phyloP scores from a whole-genome alignment of 2,329 filamentous ascomycete species.

The Xylaria sp. region DNA sequence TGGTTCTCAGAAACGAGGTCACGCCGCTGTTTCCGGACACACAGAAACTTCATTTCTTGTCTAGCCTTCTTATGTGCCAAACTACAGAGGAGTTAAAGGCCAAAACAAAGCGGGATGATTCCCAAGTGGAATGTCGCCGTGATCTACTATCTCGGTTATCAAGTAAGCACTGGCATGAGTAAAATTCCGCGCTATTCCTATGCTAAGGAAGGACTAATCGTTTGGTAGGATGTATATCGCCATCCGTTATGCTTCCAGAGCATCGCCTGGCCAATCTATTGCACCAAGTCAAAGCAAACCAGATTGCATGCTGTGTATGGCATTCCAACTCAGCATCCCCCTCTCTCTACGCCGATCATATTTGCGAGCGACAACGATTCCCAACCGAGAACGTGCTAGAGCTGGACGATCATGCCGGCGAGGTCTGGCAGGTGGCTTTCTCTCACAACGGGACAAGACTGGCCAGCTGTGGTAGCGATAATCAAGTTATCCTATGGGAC shows the following conservation, averaged over 20 bases:
- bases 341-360: constrained; percentile 87
- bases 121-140: constrained; percentile 72
- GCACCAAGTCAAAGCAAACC: constrained; percentile 79
- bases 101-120: constrained; percentile 85
- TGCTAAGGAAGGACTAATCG: not conserved
- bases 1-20: constrained; percentile 84
- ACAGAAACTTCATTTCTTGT: constrained; percentile 76
- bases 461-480: constrained; percentile 79
- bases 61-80: constrained; percentile 87
- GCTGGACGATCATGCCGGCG: constrained; percentile 72
- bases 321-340: constrained; percentile 80
- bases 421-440: constrained; percentile 91
- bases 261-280: constrained; percentile 82
- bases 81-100: constrained; percentile 74
- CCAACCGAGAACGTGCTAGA: constrained; percentile 73
- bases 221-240: constrained; percentile 78
- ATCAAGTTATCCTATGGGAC: constrained; percentile 80
- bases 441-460: constrained; percentile 83
- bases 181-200: constrained; percentile 23
- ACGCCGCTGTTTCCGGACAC: constrained; percentile 84
- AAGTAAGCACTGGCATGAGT: constrained; percentile 55
- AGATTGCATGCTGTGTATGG: constrained; percentile 83
- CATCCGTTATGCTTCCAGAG: constrained; percentile 95
- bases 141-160: constrained; percentile 79
- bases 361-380: constrained; percentile 78